Evolutionary conservation across 78 protist genomes (phyloP).

Genomic region (Acrasis kona): DNA sequence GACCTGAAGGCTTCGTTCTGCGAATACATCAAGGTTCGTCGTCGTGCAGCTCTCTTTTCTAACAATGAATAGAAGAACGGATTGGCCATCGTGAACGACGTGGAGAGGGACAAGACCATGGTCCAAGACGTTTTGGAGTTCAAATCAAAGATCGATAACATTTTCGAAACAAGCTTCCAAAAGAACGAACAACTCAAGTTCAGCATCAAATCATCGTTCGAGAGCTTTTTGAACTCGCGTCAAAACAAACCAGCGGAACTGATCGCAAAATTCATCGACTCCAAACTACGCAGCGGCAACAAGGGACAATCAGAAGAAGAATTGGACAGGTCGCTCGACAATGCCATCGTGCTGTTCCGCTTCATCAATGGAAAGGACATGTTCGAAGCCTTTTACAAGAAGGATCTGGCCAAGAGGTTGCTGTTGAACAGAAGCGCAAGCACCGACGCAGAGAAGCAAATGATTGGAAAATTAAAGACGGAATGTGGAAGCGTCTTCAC

Average conservation of each 20-base stretch:
- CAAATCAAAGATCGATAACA: background rate
- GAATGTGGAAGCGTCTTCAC: conserved; percentile 16
- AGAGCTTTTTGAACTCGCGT: conserved; percentile 50
- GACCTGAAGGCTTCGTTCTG: background rate
- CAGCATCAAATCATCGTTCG: conserved; percentile 67
- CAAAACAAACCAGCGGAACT: conserved; percentile 33
- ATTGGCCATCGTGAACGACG: conserved; percentile 33
- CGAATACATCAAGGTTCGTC: background rate
- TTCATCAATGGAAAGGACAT: conserved; percentile 11
- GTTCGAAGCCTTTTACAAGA: conserved; percentile 17
- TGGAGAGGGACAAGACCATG: conserved; percentile 32
- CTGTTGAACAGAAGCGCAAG: conserved; percentile 12
- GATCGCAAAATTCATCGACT: conserved; percentile 12
- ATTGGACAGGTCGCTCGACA: conserved; percentile 5
- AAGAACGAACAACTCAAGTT: background rate
- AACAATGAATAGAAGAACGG: conserved; percentile 32
- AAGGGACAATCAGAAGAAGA: conserved; percentile 4
- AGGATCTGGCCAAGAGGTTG: conserved; percentile 12
- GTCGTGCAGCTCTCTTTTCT: background rate
- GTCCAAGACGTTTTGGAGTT: conserved; percentile 27
- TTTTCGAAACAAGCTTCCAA: background rate
- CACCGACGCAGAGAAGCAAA: conserved; percentile 1
- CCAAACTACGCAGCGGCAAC: conserved; percentile 19
- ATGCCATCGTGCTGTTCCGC: conserved; percentile 7
- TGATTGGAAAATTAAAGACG: background rate